phyloP scores from a whole-genome alignment of 2,329 filamentous ascomycete species.

The Pseudonectria foliicola region DNA sequence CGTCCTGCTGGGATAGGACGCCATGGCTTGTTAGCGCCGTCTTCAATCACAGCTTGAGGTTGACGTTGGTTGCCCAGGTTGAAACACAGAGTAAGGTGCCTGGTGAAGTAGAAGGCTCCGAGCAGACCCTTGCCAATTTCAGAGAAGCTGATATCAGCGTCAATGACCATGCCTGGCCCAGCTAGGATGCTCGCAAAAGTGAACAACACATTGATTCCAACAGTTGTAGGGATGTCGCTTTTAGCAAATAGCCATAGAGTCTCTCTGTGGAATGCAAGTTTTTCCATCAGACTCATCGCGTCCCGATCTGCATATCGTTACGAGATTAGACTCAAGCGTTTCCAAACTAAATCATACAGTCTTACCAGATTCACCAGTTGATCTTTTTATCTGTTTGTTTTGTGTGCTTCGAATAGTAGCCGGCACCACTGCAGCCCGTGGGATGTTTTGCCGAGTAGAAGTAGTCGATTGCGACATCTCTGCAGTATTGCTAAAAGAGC shows the following conservation, averaged over 20 bases:
- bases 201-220: slow-evolving; percentile 13
- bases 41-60: slow-evolving; percentile 27
- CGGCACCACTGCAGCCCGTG: too few species aligned
- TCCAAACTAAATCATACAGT: too few species aligned
- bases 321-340: too few species aligned
- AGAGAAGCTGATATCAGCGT: slow-evolving; percentile 7
- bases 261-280: slow-evolving; percentile 10
- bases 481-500: too few species aligned
- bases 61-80: slow-evolving; percentile 32
- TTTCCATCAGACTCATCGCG: slow-evolving; percentile 1
- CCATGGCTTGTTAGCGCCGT: slow-evolving; percentile 34
- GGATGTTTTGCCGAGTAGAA: too few species aligned
- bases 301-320: slow-evolving; percentile 3
- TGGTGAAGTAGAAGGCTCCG: slow-evolving; percentile 14
- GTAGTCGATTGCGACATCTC: too few species aligned
- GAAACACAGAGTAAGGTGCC: slow-evolving; percentile 22
- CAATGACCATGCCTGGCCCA: slow-evolving; percentile 8
- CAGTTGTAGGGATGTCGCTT: slow-evolving; percentile 14
- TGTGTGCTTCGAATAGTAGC: too few species aligned
- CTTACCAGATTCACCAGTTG: slow-evolving; percentile 9
- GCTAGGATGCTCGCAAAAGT: slow-evolving; percentile 12
- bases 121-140: slow-evolving; percentile 13
- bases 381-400: neutral
- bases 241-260: slow-evolving; percentile 14
- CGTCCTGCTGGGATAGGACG: slow-evolving; percentile 22